Percentiles rank a stretch among this genome's conserved stretches.
These are phyloP conservation scores for Erythrophleum fordii DNA, from an alignment of 306 rosid genomes.

Conservation along the genomic window DNA sequence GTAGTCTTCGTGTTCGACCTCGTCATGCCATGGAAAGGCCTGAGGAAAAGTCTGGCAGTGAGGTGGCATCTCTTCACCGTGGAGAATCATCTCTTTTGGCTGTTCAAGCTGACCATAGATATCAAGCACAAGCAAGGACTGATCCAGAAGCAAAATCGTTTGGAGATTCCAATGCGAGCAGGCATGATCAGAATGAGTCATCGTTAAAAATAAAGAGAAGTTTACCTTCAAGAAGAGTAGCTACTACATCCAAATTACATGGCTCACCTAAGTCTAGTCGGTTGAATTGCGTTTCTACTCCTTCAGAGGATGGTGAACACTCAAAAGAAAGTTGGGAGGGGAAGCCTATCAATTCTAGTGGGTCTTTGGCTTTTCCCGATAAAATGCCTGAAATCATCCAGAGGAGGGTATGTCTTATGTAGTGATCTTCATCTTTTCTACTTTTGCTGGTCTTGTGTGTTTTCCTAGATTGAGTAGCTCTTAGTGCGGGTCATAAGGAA, in stretches of 20 bases:
- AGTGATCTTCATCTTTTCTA: conserved; percentile 31
- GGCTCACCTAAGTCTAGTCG: conserved; percentile 79
- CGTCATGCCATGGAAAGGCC: conserved; percentile 77
- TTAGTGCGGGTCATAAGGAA: conserved; percentile 20
- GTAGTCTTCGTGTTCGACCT: conserved; percentile 92
- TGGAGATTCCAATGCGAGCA: conserved; percentile 57
- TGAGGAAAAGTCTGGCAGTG: conserved; percentile 80
- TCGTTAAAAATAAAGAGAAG: conserved; percentile 67
- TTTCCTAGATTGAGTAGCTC: conserved; percentile 26
- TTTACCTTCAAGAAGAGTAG: conserved; percentile 68
- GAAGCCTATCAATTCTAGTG: conserved; percentile 66
- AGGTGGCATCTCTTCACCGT: conserved; percentile 53
- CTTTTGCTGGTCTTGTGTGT: not conserved
- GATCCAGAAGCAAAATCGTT: conserved; percentile 64
- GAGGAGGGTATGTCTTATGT: conserved; percentile 72
- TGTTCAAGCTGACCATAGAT: conserved; percentile 64
- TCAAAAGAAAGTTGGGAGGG: conserved; percentile 76
- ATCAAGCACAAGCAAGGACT: conserved; percentile 56
- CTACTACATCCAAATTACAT: conserved; percentile 68
- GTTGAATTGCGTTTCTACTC: conserved; percentile 62
- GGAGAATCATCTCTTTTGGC: conserved; percentile 74
- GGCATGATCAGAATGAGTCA: conserved; percentile 72
- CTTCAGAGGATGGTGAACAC: conserved; percentile 69
- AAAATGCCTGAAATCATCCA: conserved; percentile 88
- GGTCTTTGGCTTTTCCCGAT: conserved; percentile 55